These are phyloP conservation scores for Leccinum pellstonianum DNA, from an alignment of 768 basidiomycete genomes.

Conservation along the genomic window DNA sequence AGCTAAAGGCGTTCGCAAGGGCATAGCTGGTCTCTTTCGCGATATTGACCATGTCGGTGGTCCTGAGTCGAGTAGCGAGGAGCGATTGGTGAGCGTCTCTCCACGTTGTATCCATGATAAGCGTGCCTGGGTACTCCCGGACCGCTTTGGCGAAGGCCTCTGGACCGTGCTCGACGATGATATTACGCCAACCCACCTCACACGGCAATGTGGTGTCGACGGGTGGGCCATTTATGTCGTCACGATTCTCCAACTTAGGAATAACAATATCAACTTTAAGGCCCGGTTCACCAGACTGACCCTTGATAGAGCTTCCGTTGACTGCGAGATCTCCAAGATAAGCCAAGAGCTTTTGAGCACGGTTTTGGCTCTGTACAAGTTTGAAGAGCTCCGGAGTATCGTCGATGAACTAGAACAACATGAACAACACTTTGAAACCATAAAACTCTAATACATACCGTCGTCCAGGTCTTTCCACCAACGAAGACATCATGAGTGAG, in stretches of 20 bases:
- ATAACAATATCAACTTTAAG: slow-evolving; percentile 85
- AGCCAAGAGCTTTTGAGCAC: slow-evolving; percentile 94
- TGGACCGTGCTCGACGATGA: slow-evolving; percentile 96
- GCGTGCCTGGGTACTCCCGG: slow-evolving; percentile 88
- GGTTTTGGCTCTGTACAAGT: slow-evolving; percentile 95
- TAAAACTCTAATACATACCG: slow-evolving; percentile 43
- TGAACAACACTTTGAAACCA: slow-evolving; percentile 9
- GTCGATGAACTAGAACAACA: slow-evolving; percentile 80
- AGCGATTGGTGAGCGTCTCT: slow-evolving; percentile 98
- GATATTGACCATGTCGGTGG: slow-evolving; percentile 96
- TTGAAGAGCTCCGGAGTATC: slow-evolving; percentile 99
- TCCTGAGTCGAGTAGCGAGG: slow-evolving; percentile 92
- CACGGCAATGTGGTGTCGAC: slow-evolving; percentile 84
- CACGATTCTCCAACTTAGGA: slow-evolving; percentile 75
- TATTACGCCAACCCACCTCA: slow-evolving; percentile 93
- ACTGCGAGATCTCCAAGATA: slow-evolving; percentile 98
- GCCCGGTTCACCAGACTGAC: slow-evolving; percentile 92
- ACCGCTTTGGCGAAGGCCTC: slow-evolving; percentile 99
- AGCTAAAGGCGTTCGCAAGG: slow-evolving; percentile 89
- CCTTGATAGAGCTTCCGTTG: slow-evolving; percentile 97
- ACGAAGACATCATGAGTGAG: slow-evolving; percentile 97
- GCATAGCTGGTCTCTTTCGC: slow-evolving; percentile 97
- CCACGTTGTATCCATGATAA: slow-evolving; percentile 99
- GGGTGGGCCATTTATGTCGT: slow-evolving; percentile 69
- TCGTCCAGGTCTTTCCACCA: slow-evolving; percentile 97